These are phyloP conservation scores for Colletotrichum zoysiae DNA, from an alignment of 2,329 filamentous ascomycete species.

Conservation along the genomic window DNA sequence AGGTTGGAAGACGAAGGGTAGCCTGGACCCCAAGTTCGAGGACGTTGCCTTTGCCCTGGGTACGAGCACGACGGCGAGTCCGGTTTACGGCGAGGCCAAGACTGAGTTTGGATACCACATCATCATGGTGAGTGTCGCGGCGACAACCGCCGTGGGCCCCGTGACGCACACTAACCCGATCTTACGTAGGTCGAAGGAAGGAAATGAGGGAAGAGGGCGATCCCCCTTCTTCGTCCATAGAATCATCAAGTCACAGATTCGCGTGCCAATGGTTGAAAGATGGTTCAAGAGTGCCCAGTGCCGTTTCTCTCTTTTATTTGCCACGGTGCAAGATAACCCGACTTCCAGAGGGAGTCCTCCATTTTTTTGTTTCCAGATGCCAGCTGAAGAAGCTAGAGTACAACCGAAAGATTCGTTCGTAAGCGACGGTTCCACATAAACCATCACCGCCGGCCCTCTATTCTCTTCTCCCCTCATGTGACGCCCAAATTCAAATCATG, in stretches of 20 bases:
- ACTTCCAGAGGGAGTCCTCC: conserved; percentile 53
- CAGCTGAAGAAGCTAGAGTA: conserved; percentile 62
- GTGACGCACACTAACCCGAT: conserved; percentile 14
- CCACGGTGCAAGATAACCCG: conserved; percentile 50
- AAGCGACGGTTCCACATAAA: conserved; percentile 32
- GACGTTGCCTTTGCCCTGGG: conserved; percentile 78
- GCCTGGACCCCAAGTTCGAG: conserved; percentile 77
- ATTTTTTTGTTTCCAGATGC: conserved; percentile 53
- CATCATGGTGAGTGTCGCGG: conserved; percentile 71
- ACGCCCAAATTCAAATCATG: conserved; percentile 49
- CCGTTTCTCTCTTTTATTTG: conserved; percentile 43
- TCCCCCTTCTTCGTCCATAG: background rate
- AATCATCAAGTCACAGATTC: conserved; percentile 9
- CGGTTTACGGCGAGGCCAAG: conserved; percentile 78
- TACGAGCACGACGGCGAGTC: conserved; percentile 72
- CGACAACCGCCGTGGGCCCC: background rate
- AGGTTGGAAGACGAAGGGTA: conserved; percentile 79
- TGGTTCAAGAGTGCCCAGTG: conserved; percentile 41
- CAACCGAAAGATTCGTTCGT: conserved; percentile 53
- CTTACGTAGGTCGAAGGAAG: conserved; percentile 56
- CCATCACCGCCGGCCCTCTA: conserved; percentile 39
- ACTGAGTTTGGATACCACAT: conserved; percentile 84
- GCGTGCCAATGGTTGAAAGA: conserved; percentile 10
- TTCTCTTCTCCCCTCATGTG: conserved; percentile 42
- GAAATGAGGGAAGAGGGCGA: conserved; percentile 48